Evolutionary conservation across 2,329 filamentous ascomycete genomes (phyloP).

Genomic region (Aspergillus neotritici): DNA sequence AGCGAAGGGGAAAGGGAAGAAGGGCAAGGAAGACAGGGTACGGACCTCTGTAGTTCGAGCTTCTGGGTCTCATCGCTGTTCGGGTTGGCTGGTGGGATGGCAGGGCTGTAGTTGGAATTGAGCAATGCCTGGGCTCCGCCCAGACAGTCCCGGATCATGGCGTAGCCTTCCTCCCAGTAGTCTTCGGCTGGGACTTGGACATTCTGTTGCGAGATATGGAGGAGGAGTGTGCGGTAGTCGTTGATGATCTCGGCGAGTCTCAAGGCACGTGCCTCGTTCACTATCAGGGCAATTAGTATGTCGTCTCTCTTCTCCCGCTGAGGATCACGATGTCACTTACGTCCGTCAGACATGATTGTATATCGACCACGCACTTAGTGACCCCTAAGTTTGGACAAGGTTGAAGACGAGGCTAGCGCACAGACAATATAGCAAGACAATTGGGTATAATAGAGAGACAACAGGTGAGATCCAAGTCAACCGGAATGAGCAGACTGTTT

Average conservation of each 20-base stretch:
- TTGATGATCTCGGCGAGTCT: slow-evolving; percentile 59
- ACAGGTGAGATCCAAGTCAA: slow-evolving; percentile 5
- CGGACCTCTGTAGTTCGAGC: slow-evolving; percentile 51
- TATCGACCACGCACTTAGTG: no score
- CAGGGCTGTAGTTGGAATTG: slow-evolving; percentile 47
- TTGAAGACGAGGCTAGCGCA: no score
- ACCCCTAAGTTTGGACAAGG: no score
- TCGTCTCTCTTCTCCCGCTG: neutral
- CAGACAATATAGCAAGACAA: neutral
- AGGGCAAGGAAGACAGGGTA: neutral
- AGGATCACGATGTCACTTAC: slow-evolving; percentile 35
- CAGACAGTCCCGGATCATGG: slow-evolving; percentile 52
- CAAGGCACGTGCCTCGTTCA: slow-evolving; percentile 59
- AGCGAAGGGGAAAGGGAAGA: slow-evolving; percentile 13
- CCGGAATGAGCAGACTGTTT: slow-evolving; percentile 8
- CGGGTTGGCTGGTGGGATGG: slow-evolving; percentile 35
- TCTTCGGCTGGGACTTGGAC: slow-evolving; percentile 49
- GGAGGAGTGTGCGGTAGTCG: slow-evolving; percentile 57
- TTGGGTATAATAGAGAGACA: slow-evolving; percentile 5
- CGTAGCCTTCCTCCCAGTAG: slow-evolving; percentile 55
- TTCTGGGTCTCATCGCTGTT: slow-evolving; percentile 51
- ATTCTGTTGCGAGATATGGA: slow-evolving; percentile 53
- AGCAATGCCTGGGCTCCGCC: slow-evolving; percentile 52
- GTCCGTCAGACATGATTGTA: slow-evolving; percentile 50
- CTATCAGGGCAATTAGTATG: slow-evolving; percentile 34